Base-by-base conservation (phyloP, 495 filamentous ascomycete species). In the Lindgomyces ingoldianus region DNA sequence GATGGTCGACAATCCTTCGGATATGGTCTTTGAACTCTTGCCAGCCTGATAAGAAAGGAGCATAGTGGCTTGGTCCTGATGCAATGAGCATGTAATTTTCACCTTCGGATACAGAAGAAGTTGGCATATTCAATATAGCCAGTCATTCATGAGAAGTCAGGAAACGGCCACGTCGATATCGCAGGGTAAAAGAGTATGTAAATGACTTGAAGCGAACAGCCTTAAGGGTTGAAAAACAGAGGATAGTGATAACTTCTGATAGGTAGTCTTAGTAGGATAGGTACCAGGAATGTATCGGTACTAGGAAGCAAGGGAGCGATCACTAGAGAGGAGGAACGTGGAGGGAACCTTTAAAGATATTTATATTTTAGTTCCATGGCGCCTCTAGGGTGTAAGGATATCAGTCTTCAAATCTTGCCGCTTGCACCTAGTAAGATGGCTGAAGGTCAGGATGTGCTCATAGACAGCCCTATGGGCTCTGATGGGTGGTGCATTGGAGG, bases 21-120 rank as follows among this genome's bases (percentile, higher is more conserved):
- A 68, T 36, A 30, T 65, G 22, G 30, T 71, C 68, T 56, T 71
- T 71, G 44, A 68, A 67, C 14, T 61, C 50, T 55, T 64, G 29
- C 68, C 68, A 71, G 3, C 24, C 54, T 9, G 54, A 41, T 12
- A 65, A 24, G 24, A 49, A 59, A 4, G 62, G 63, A 3, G 53
- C 49, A 49, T 60, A 30, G 3, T 58, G 49, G 8, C 12, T 25
- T 27, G 33, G 30, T 21, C 60, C 60, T 24, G 44, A 60, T 10
- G 45, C 54, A 25, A 64, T 64, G 39, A 64, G 36, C 60, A 69
- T 41, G 26, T 53, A 62, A 26, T 65, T 30, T 9, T 51, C 58
- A 19, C 2, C 19, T 3, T 29, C 30, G 29, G 14, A 11, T 41
- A 10, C 29, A 8, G 29, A 30, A 29, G 21, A 4, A 3, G 14